Percentiles rank a stretch among this genome's conserved stretches.
phyloP scores from a whole-genome alignment of 2,329 filamentous ascomycete species.

The Fusarium scirpi region DNA sequence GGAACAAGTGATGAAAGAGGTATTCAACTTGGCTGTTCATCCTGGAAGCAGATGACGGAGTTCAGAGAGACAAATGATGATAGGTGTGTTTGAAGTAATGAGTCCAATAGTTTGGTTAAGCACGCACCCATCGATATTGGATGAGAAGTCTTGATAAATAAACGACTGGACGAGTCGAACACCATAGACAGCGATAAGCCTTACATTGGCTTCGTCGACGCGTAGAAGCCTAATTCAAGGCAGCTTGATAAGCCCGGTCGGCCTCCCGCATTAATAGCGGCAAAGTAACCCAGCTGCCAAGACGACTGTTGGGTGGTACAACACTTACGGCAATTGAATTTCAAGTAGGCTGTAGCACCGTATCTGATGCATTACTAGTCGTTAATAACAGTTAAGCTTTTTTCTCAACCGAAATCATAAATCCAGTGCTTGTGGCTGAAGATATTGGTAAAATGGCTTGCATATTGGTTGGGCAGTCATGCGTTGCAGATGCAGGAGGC shows the following conservation, averaged over 20 bases:
- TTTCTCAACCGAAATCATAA: too few species aligned
- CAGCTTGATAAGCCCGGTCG: not conserved
- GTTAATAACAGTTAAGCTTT: too few species aligned
- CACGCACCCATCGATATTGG: not conserved
- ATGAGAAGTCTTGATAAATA: not conserved
- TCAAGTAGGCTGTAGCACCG: too few species aligned
- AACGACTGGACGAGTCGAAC: not conserved
- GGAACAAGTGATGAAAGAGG: conserved; percentile 48
- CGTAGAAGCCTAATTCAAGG: too few species aligned
- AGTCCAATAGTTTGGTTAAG: not conserved
- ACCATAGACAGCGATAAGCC: too few species aligned
- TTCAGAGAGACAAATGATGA: not conserved
- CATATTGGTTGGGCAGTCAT: not conserved
- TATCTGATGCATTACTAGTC: too few species aligned
- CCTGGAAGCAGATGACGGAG: fast-evolving
- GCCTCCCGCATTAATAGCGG: not conserved
- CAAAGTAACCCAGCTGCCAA: not conserved
- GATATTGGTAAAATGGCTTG: too few species aligned
- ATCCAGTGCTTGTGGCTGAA: too few species aligned
- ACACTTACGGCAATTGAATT: too few species aligned
- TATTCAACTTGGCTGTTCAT: conserved; percentile 11
- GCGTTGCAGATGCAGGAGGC: not conserved
- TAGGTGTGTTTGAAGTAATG: too few species aligned
- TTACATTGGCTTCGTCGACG: too few species aligned
- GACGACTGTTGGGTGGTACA: too few species aligned